These are phyloP conservation scores for Globisporangium iwayamae DNA, from an alignment of 352 stramenopile genomes.

Conservation along the genomic window DNA sequence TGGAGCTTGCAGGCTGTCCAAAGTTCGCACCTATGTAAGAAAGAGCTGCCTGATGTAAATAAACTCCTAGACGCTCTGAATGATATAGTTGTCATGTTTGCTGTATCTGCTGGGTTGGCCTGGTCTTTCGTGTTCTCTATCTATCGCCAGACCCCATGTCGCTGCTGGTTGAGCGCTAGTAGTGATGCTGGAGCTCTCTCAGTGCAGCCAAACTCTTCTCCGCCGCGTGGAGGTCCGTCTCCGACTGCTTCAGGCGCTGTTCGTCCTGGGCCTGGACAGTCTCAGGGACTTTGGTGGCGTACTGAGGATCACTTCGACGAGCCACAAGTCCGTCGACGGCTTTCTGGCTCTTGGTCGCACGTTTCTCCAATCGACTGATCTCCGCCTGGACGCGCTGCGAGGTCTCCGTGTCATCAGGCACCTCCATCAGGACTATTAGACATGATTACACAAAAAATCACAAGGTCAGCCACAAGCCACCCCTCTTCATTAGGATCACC, in stretches of 20 bases:
- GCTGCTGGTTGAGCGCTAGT: slow-evolving; percentile 22
- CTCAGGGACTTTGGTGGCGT: slow-evolving; percentile 63
- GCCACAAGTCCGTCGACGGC: slow-evolving; percentile 38
- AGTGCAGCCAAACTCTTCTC: slow-evolving; percentile 56
- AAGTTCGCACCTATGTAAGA: slow-evolving; percentile 3
- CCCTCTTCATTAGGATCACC: not conserved
- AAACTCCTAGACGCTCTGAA: not conserved
- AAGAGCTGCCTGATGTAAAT: not conserved
- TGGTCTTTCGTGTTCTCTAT: slow-evolving; percentile 2
- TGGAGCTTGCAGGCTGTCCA: slow-evolving; percentile 24
- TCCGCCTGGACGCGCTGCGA: slow-evolving; percentile 57
- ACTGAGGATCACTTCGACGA: slow-evolving; percentile 45
- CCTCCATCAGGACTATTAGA: slow-evolving; percentile 51
- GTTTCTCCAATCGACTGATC: slow-evolving; percentile 64
- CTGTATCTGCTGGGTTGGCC: slow-evolving; percentile 2
- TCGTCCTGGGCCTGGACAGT: slow-evolving; percentile 56
- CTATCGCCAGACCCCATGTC: not conserved
- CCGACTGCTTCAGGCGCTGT: slow-evolving; percentile 46
- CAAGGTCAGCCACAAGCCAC: not conserved
- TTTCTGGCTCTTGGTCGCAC: slow-evolving; percentile 45
- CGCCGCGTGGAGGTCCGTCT: slow-evolving; percentile 50
- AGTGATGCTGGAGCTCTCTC: slow-evolving; percentile 49
- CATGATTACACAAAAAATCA: slow-evolving; percentile 1
- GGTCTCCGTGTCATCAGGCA: slow-evolving; percentile 66
- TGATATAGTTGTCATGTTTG: not conserved